phyloP scores from a whole-genome alignment of 1,284 basidiomycete genomes.

The Neolentinus lepideus region DNA sequence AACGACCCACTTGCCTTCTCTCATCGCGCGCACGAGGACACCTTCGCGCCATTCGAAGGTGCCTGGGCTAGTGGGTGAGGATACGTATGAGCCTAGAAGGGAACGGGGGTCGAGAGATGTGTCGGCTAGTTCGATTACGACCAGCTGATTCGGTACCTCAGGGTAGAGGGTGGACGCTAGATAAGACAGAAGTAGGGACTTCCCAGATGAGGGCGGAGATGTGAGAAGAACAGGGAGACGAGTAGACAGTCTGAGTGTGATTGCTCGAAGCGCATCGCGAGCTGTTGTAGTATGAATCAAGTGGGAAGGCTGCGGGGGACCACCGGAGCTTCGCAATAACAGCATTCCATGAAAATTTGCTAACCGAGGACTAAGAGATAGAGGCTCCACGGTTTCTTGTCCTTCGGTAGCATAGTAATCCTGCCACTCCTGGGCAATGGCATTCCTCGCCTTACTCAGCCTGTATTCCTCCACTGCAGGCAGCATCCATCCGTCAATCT shows the following conservation, averaged over 20 bases:
- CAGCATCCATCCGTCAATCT: constrained; percentile 74
- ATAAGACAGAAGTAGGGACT: constrained; percentile 77
- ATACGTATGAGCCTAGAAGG: constrained; percentile 90
- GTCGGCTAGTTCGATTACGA: constrained; percentile 88
- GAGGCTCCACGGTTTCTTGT: constrained; percentile 22
- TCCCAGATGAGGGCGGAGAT: constrained; percentile 87
- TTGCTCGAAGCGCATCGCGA: constrained; percentile 45
- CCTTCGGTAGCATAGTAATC: constrained; percentile 40
- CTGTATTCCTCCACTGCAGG: constrained; percentile 62
- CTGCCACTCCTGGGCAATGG: constrained; percentile 30
- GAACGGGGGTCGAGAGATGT: constrained; percentile 94
- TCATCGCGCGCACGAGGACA: constrained; percentile 85
- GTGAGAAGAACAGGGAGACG: constrained; percentile 81
- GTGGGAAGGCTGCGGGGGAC: constrained; percentile 18
- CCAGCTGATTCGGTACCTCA: constrained; percentile 49
- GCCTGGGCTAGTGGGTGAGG: constrained; percentile 81
- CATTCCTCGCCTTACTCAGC: constrained; percentile 45
- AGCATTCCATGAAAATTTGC: constrained; percentile 59
- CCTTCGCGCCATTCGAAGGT: constrained; percentile 98
- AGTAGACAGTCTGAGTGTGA: constrained; percentile 63
- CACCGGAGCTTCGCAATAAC: constrained; percentile 35
- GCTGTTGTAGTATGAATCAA: constrained; percentile 69
- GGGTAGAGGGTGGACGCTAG: constrained; percentile 64
- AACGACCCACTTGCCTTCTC: constrained; percentile 90
- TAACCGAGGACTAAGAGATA: constrained; percentile 22